A percentile compares a stretch with the other conserved stretches of the same genome.
Conservation (phyloP, 805 yeast species). For the Myxozyma kluyveri region DNA sequence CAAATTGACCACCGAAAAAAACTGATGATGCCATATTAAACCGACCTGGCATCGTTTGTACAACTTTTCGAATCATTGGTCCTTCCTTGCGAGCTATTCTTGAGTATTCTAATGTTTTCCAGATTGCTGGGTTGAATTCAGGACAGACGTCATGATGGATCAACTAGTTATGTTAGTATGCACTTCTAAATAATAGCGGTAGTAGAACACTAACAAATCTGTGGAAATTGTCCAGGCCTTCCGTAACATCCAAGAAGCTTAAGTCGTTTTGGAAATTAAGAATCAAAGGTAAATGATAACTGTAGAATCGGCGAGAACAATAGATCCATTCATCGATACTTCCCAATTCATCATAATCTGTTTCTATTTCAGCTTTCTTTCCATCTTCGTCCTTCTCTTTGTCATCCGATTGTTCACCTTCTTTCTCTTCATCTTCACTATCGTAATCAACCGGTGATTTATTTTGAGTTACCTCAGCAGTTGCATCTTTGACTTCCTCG, state of each 20-base stretch:
- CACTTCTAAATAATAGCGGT: background rate
- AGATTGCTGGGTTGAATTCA: slow-evolving; percentile 6
- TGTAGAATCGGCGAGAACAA: slow-evolving; percentile 1
- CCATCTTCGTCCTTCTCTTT: background rate
- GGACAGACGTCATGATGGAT: slow-evolving; percentile 14
- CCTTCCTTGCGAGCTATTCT: slow-evolving; percentile 3
- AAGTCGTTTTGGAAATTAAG: background rate
- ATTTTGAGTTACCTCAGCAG: background rate
- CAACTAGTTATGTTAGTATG: background rate
- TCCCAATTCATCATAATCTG: slow-evolving; percentile 1
- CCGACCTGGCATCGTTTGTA: background rate
- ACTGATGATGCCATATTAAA: slow-evolving; percentile 6
- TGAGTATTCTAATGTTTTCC: background rate
- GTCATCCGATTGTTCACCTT: too few relatives aligned
- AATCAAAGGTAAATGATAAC: background rate
- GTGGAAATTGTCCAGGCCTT: slow-evolving; percentile 8
- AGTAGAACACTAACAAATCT: slow-evolving; percentile 6
- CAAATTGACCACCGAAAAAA: slow-evolving; percentile 4
- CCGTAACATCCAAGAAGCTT: slow-evolving; percentile 4
- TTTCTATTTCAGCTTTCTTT: background rate
- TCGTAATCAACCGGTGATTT: background rate
- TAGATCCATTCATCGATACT: slow-evolving; percentile 1
- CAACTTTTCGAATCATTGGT: background rate
- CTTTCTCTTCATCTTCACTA: too few relatives aligned
- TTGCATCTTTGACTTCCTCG: background rate